Base-by-base conservation (phyloP, 805 yeast species). In the Lipomyces orientalis region DNA sequence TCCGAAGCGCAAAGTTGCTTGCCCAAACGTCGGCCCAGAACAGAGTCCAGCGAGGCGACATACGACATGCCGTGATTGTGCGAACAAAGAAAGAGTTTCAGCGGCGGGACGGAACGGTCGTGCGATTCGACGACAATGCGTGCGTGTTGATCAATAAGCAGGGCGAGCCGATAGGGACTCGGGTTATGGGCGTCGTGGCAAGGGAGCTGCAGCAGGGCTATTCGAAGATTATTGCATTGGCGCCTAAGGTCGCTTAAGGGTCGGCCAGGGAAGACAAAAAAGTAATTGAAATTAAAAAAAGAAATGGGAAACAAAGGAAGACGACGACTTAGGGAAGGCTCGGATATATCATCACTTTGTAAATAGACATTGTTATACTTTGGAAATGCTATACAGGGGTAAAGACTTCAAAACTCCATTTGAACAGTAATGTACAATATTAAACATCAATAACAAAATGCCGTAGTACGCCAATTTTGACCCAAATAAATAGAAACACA, bases 91-190 rank as follows among this genome's bases (percentile, higher is more conserved):
- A 92, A 71, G 86, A 87, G 64, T 86, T 86, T 70, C 84, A 84
- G 75, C 87, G 99, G 77, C 84, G 88, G 2, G 98, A 95, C 77
- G 99, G 99, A 2, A 85, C 97, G 1, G 87, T 87, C 29, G 85
- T 95, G 35, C 83, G 90, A 73, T 95, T 95, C 77, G 97, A 93
- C 77, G 99, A 95, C 80, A 95, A 94, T 78, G 99, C 99, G 0
- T 93, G 98, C 81, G 98, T 95, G 43, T 84, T 95, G 75, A 86
- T 94, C 70, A 93, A 95, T 81, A 94, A 94, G 80, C 90, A 88
- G 75, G 90, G 91, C 35, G 99, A 95, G 76, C 97, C 98, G 9
- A 84, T 95, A 61, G 99, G 98, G 19, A 90, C 97, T 33, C 90
- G 98, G 85, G 91, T 95, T 68, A 84, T 90, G 39, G 88, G 93